Evolutionary conservation across 2,329 filamentous ascomycete genomes (phyloP), one percentile per base, ranked within the genome.

Genomic region (Domatiomyces catenatus): DNA sequence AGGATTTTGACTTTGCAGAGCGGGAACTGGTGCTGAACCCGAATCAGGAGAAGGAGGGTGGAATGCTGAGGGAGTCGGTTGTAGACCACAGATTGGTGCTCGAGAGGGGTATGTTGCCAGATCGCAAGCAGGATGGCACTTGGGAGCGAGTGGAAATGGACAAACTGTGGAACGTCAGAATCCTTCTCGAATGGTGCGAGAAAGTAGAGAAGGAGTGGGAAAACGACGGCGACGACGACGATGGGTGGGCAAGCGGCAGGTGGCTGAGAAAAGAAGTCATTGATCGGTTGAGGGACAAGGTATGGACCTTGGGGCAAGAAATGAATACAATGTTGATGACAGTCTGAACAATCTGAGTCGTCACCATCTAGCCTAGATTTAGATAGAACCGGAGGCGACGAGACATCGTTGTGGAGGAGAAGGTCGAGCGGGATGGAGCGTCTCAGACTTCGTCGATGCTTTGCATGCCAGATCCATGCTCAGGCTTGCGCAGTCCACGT

Each of bases 51-150:
- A 75, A 71, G 5, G 68, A 66, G 7, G 5, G 71, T 75, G 52
- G 66, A 71, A 6, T 77, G 76, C 71, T 75, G 7, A 71, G 73
- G 28, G 69, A 71, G 3, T 83, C 78, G 4, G 74, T 77, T 0
- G 79, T 93, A 1, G 89, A 94, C 62, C 78, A 80, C 28, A 73
- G 83, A 42, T 68, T 94, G 22, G 76, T 82, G 52, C 71, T 94
- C 46, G 77, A 77, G 50, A 68, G 67, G 49, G 74, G 68, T 6
- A 42, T 57, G 51, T 52, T 59, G 12, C 48, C 45, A 2, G 42
- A 49, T 12, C 42, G 32, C 44, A 43, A 62, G 50, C 56, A 56
- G 54, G 63, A 64, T 55, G 66, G 61, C 5, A 61, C 32, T 39
- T 39, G 62, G 44, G 58, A 60, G 1, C 73, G 72, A 50, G 69